Conservation (phyloP, 208 protist genomes). For the Trypanosoma platydactyli region DNA sequence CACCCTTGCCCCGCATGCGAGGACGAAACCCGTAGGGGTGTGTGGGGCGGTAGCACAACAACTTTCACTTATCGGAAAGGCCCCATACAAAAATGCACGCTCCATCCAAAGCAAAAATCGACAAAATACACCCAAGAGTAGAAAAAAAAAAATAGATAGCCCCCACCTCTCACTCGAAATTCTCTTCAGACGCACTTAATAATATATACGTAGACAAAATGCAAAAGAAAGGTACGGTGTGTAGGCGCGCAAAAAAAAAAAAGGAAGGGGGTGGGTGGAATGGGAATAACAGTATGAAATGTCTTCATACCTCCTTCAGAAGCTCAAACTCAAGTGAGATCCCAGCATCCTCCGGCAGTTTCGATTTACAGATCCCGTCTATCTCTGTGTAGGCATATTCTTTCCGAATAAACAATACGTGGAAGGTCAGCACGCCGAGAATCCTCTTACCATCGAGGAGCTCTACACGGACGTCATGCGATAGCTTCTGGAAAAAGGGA, state of each 20-base stretch:
- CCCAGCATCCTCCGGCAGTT: constrained; percentile 17
- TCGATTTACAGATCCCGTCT: constrained; percentile 50
- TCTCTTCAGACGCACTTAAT: too few species aligned
- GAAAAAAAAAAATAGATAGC: not conserved
- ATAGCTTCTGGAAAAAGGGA: constrained; percentile 10
- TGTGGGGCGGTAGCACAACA: too few species aligned
- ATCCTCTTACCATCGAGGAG: constrained; percentile 26
- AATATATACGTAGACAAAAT: too few species aligned
- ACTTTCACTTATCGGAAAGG: too few species aligned
- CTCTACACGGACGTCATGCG: constrained; percentile 39
- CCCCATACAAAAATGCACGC: too few species aligned
- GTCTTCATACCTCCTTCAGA: not conserved
- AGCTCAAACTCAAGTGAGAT: constrained; percentile 12
- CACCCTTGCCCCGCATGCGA: too few species aligned
- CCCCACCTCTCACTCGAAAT: too few species aligned
- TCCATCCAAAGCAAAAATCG: too few species aligned
- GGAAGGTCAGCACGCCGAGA: constrained; percentile 41
- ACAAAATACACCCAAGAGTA: not conserved
- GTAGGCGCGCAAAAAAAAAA: not conserved
- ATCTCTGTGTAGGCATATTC: constrained; percentile 31
- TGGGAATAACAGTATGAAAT: constrained; percentile 9
- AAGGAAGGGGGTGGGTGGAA: not conserved
- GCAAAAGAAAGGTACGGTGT: too few species aligned
- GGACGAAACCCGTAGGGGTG: too few species aligned
- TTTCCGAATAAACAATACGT: constrained; percentile 55